phyloP scores from a whole-genome alignment of 257 asterid genomes.

The Solanum bukasovii region DNA sequence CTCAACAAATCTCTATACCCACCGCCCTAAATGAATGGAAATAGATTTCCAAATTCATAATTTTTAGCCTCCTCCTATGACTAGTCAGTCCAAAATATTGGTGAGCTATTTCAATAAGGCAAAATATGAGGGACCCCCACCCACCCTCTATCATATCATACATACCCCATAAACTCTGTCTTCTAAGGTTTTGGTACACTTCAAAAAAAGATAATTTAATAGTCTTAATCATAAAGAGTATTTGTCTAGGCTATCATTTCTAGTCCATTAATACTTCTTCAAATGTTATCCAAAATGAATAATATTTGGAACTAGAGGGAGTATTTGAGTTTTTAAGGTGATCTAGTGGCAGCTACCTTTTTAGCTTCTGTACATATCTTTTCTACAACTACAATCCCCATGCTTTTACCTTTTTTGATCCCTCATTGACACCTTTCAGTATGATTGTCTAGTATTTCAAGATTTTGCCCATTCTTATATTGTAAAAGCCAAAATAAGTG shows the following conservation, averaged over 20 bases:
- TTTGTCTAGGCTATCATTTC: not conserved
- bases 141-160: not conserved
- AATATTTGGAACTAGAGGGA: not conserved
- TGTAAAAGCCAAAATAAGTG: not conserved
- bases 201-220: not conserved
- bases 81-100: slow-evolving; percentile 5
- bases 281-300: not conserved
- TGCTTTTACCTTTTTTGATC: slow-evolving; percentile 12
- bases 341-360: slow-evolving; percentile 18
- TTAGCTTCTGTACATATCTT: slow-evolving; percentile 11
- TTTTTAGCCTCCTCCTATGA: not conserved
- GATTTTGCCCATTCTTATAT: not conserved
- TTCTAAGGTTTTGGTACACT: not conserved
- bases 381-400: slow-evolving; percentile 49
- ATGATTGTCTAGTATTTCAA: not conserved
- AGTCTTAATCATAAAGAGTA: not conserved
- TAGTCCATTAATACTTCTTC: not conserved
- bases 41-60: not conserved
- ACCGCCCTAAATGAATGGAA: slow-evolving; percentile 22
- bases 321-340: slow-evolving; percentile 37
- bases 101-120: slow-evolving; percentile 4
- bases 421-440: not conserved
- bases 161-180: not conserved
- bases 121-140: slow-evolving; percentile 11
- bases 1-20: slow-evolving; percentile 3